Base-by-base conservation (phyloP, 441 rosid species). In the Codiaeum variegatum region DNA sequence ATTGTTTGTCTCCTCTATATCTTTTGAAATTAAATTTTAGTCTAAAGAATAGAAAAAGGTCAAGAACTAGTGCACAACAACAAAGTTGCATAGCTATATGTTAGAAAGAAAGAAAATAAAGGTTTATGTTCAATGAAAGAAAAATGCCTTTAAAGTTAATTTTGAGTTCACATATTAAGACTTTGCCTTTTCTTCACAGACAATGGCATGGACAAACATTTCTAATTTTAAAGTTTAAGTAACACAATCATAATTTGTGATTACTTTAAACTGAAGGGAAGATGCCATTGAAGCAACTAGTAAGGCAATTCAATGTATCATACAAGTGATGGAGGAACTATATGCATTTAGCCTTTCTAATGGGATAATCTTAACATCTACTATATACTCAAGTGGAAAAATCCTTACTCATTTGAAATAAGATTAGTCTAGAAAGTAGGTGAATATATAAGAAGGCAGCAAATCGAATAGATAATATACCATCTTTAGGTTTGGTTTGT, bases 401-500 rank as follows among this genome's bases (percentile, higher is more conserved):
- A 36, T 2, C 24, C 4, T 51, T 44, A 46, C 16, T 24, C n/a
- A 18, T n/a, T n/a, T n/a, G 7, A 15, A 23, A 6, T 21, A 47
- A 49, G 38, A 36, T 13, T 21, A 52, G 11, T n/a, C 2, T 42
- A 21, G 24, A 46, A 34, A n/a, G 62, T 26, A 46, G 69, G 26
- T 44, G 67, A 21, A 12, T 26, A n/a, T 19, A 44, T 44, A 28
- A 24, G 38, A 46, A 26, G 23, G 13, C 5, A 46, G 47, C 29
- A 26, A 11, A 18, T 32, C 0, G 46, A 26, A 15, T 6, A 58
- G 29, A 72, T 26, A 8, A 8, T 38, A 38, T 91, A 93, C 98
- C 97, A 78, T 94, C 92, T 24, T 93, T 90, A 44, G 92, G 97
- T 67, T 88, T 87, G 24, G 93, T 97, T 70, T 92, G 97, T 73